Evolutionary conservation across 495 filamentous ascomycete species (phyloP).

Genomic region (Hypoxylon fuscum): DNA sequence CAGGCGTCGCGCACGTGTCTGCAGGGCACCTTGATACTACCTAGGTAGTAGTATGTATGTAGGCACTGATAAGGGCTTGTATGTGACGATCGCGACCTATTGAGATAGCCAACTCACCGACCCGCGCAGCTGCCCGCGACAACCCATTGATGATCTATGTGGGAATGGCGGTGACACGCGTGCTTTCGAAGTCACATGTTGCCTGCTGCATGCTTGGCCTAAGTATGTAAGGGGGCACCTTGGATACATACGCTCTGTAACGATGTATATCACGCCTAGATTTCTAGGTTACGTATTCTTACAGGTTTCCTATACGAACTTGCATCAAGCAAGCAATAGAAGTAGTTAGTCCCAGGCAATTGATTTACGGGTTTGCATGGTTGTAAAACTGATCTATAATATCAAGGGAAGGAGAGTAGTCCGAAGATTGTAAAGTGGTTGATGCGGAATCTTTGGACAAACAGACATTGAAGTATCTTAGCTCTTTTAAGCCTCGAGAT

Average conservation of each 20-base stretch:
- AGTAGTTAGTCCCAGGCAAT: no score
- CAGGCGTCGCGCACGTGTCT: constrained; percentile 31
- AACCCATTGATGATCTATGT: constrained; percentile 16
- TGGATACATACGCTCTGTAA: constrained; percentile 5
- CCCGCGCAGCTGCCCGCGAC: no score
- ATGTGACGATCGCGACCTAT: constrained; percentile 12
- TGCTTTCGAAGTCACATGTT: constrained; percentile 35
- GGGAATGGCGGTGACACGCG: constrained; percentile 40
- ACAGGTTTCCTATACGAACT: neutral
- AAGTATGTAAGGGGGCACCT: constrained; percentile 4
- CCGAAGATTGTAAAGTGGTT: neutral
- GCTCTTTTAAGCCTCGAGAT: constrained; percentile 5
- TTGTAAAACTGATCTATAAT: no score
- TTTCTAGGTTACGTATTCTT: neutral
- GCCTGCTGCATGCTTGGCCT: constrained; percentile 20
- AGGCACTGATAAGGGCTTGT: constrained; percentile 16
- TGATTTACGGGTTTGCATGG: no score
- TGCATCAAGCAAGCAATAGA: neutral
- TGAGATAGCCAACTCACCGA: constrained; percentile 6
- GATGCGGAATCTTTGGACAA: neutral
- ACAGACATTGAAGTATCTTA: constrained; percentile 1
- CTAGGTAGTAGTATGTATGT: constrained; percentile 6
- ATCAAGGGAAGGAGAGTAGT: neutral
- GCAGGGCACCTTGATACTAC: constrained; percentile 1
- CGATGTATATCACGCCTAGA: neutral